Percentiles rank a stretch among this genome's conserved stretches.
Conservation (phyloP, 2,329 filamentous ascomycete genomes). For the Periglandula ipomoeae region DNA sequence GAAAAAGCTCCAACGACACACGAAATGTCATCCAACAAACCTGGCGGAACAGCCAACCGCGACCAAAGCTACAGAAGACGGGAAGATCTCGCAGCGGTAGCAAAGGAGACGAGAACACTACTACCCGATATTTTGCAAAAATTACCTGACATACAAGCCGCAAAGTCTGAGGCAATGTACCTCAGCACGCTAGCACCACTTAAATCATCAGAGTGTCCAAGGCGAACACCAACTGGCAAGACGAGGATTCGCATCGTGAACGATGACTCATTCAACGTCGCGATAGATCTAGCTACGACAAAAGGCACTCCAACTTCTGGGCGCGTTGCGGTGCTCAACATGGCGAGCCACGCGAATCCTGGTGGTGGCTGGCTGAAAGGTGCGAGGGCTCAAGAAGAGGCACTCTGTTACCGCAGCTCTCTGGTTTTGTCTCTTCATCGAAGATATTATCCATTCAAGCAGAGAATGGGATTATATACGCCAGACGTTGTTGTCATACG, state of each 20-base stretch:
- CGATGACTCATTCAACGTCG: constrained; percentile 49
- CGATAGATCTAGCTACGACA: constrained; percentile 28
- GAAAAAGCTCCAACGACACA: constrained; percentile 8
- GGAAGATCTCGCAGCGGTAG: constrained; percentile 28
- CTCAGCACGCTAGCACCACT: constrained; percentile 30
- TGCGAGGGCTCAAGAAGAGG: constrained; percentile 58
- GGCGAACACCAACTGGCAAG: constrained; percentile 20
- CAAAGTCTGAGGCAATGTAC: constrained; percentile 28
- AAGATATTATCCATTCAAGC: constrained; percentile 43
- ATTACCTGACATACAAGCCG: constrained; percentile 30
- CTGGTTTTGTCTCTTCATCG: constrained; percentile 38
- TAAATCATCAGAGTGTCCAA: constrained; percentile 32
- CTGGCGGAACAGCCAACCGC: not conserved
- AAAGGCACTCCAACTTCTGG: constrained; percentile 16
- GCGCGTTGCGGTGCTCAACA: constrained; percentile 53
- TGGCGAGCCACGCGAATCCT: constrained; percentile 46
- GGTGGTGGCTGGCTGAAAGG: constrained; percentile 59
- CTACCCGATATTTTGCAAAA: constrained; percentile 38
- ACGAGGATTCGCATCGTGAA: constrained; percentile 40
- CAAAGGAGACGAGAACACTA: constrained; percentile 36
- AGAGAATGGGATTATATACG: constrained; percentile 46
- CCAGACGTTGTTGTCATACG: constrained; percentile 52
- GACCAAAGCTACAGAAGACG: constrained; percentile 7
- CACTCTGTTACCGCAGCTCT: constrained; percentile 54
- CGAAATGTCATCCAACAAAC: constrained; percentile 3